Percentiles rank a stretch among this genome's conserved stretches.
Conservation (phyloP, 805 yeast genomes). For the Cyberlindnera japonica region DNA sequence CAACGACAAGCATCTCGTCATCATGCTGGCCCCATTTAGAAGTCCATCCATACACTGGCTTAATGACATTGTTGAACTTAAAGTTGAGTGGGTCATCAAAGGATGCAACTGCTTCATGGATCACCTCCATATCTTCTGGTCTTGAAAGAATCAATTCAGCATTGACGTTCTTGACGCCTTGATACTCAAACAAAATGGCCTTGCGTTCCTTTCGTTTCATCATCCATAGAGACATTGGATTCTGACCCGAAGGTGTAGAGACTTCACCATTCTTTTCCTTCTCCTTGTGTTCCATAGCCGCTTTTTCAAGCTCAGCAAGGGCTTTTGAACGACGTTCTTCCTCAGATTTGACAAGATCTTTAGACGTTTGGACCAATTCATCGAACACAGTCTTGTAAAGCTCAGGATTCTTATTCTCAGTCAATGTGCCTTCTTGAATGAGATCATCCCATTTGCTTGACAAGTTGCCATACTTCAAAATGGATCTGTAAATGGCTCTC, state of each 20-base stretch:
- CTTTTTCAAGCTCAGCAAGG: slow-evolving; percentile 55
- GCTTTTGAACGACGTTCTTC: slow-evolving; percentile 57
- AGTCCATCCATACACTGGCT: slow-evolving; percentile 86
- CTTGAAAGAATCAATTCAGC: slow-evolving; percentile 84
- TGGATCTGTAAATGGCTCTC: slow-evolving; percentile 78
- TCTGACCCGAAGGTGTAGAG: slow-evolving; percentile 29
- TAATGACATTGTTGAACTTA: slow-evolving; percentile 58
- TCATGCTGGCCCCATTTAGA: slow-evolving; percentile 81
- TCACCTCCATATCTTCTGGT: slow-evolving; percentile 75
- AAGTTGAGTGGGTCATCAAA: slow-evolving; percentile 61
- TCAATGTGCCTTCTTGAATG: slow-evolving; percentile 83
- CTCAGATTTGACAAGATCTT: slow-evolving; percentile 57
- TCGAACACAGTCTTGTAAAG: slow-evolving; percentile 68
- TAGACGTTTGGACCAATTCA: slow-evolving; percentile 65
- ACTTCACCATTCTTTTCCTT: slow-evolving; percentile 35
- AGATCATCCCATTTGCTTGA: slow-evolving; percentile 75
- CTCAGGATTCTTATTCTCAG: slow-evolving; percentile 80
- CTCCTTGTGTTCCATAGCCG: slow-evolving; percentile 53
- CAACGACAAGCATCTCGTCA: slow-evolving; percentile 83
- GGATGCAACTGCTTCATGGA: slow-evolving; percentile 51
- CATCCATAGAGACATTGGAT: slow-evolving; percentile 50
- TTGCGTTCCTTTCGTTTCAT: slow-evolving; percentile 79
- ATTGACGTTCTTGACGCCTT: slow-evolving; percentile 82
- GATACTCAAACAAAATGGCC: slow-evolving; percentile 85
- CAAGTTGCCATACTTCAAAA: slow-evolving; percentile 79